Conservation (phyloP, 495 filamentous ascomycete genomes). For the Clavariopsis aquatica region DNA sequence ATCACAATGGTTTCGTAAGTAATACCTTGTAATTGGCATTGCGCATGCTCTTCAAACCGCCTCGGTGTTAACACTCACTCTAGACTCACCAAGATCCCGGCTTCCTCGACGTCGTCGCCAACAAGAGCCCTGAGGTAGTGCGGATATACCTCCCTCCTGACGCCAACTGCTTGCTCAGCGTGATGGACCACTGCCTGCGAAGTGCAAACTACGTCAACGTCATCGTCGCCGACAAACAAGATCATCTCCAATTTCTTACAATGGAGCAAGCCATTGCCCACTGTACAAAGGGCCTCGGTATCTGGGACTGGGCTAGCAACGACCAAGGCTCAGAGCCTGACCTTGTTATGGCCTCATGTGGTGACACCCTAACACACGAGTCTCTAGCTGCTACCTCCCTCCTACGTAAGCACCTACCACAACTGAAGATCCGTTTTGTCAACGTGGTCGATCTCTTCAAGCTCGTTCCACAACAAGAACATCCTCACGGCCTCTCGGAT, state of each 20-base stretch:
- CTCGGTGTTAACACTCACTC: background rate
- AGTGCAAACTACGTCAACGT: conserved; percentile 76
- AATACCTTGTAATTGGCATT: background rate
- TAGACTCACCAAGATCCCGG: conserved; percentile 74
- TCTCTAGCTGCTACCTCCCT: conserved; percentile 67
- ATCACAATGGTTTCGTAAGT: conserved; percentile 68
- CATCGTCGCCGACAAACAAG: conserved; percentile 73
- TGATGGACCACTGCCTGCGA: conserved; percentile 68
- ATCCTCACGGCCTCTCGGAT: conserved; percentile 68
- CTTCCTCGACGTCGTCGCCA: conserved; percentile 72
- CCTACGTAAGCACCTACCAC: conserved; percentile 62
- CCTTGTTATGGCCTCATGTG: conserved; percentile 68
- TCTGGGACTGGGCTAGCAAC: conserved; percentile 58
- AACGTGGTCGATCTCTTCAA: conserved; percentile 77
- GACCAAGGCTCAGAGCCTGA: conserved; percentile 66
- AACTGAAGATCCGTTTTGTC: conserved; percentile 70
- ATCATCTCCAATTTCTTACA: conserved; percentile 68
- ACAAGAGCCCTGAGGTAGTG: conserved; percentile 73
- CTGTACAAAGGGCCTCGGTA: conserved; percentile 67
- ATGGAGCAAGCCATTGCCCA: conserved; percentile 69
- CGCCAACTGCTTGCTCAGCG: conserved; percentile 68
- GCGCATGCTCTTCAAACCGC: background rate
- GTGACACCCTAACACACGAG: conserved; percentile 70
- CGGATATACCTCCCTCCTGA: conserved; percentile 77
- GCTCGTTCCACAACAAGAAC: conserved; percentile 62